Evolutionary conservation across 768 basidiomycete genomes (phyloP), one percentile per base, ranked within the genome.

Genomic region (Porphyrellus cyaneotinctus): DNA sequence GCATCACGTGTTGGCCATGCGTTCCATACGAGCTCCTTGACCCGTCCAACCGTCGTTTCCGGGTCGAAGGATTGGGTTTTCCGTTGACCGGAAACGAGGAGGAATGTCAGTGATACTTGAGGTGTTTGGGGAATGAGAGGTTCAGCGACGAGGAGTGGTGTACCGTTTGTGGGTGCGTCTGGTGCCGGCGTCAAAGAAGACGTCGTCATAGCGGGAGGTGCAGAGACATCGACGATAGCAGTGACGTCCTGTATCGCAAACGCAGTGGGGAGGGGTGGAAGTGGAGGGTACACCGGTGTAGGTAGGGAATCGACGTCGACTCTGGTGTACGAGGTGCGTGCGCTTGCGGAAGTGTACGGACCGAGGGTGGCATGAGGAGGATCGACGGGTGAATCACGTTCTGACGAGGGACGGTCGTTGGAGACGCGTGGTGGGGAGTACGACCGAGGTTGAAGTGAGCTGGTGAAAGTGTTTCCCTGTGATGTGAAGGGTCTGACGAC

Each of bases 21-120:
- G 70, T 84, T 88, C 88, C 89, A 91, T 33, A 85, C 80, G 43
- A 91, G 78, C 71, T 91, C 89, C 69, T 91, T 91, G 26, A 89
- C 84, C 59, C 89, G 75, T 17, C 86, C 87, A 30, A 91, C 73
- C 0, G 87, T 85, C 20, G 80, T 86, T 58, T 82, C 81, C 13
- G 87, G 87, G 26, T 88, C 86, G 58, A 91, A 91, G 0, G 78
- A 72, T 80, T 90, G 87, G 0, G 82, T 81, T 56, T 83, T 75
- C 55, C 87, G 74, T 37, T 76, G 71, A 0, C 88, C 87, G 0
- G 86, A 83, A 24, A 89, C 78, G 45, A 89, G 75, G 39, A 91
- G 73, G 66, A 91, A 89, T 0, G 86, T 87, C 38, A 91, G 62
- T 23, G 78, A 76, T 3, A 80, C 78, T 66, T 85, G 83, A 0